phyloP scores from a whole-genome alignment of 139 green algal genomes.

The Coelastrella sp. region DNA sequence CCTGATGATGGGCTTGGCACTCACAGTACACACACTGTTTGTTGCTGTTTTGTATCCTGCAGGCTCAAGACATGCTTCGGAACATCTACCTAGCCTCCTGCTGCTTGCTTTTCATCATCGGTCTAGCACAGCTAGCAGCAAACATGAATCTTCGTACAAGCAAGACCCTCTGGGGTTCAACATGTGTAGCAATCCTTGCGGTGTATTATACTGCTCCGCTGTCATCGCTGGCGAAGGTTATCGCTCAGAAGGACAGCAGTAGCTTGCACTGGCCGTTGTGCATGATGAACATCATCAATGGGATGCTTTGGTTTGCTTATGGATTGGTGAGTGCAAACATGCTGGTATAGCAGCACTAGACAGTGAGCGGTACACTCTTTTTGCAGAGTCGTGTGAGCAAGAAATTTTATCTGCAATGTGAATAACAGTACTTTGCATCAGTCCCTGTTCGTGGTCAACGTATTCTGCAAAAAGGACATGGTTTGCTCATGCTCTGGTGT shows the following conservation, averaged over 20 bases:
- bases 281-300: conserved; percentile 52
- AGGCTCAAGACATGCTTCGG: conserved; percentile 40
- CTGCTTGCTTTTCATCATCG: conserved; percentile 9
- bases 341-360: too few relatives aligned
- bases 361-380: too few relatives aligned
- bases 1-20: too few relatives aligned
- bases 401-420: too few relatives aligned
- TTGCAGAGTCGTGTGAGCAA: too few relatives aligned
- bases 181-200: conserved; percentile 32
- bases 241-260: background rate
- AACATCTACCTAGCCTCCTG: background rate
- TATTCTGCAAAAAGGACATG: too few relatives aligned
- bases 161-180: conserved; percentile 28
- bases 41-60: conserved; percentile 34
- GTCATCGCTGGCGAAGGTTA: conserved; percentile 29
- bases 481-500: too few relatives aligned
- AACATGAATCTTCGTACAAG: background rate
- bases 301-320: conserved; percentile 49
- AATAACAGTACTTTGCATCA: too few relatives aligned
- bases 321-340: conserved; percentile 35
- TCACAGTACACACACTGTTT: too few relatives aligned
- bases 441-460: too few relatives aligned
- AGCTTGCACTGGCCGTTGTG: conserved; percentile 49
- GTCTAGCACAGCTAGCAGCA: background rate
- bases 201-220: conserved; percentile 45